These are phyloP conservation scores for Gynandropsis gynandra DNA, from an alignment of 345 rosid genomes.

Conservation along the genomic window DNA sequence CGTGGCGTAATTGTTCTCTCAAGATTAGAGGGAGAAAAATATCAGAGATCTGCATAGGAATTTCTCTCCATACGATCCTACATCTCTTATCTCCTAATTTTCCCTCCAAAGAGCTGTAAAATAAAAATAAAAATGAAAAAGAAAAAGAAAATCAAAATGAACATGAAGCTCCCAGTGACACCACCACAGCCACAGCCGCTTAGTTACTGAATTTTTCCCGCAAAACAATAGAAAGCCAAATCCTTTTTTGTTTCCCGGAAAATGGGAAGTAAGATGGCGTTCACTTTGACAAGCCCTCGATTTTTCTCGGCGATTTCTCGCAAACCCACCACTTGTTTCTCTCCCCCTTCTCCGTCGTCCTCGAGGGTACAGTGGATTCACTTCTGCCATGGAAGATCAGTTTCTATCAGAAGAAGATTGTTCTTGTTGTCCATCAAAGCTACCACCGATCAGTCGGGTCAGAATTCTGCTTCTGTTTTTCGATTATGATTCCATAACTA, in stretches of 20 bases:
- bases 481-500: background rate
- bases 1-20: slow-evolving; percentile 30
- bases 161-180: slow-evolving; percentile 21
- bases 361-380: slow-evolving; percentile 27
- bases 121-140: background rate
- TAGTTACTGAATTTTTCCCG: slow-evolving; percentile 1
- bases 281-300: slow-evolving; percentile 22
- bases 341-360: slow-evolving; percentile 2
- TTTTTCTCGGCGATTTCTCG: slow-evolving; percentile 20
- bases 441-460: slow-evolving; percentile 73
- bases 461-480: slow-evolving; percentile 9
- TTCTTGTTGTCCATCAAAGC: slow-evolving; percentile 50
- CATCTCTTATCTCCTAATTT: slow-evolving; percentile 24
- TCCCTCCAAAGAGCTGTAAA: slow-evolving; percentile 39
- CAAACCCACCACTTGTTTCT: slow-evolving; percentile 13
- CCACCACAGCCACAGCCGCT: slow-evolving; percentile 19
- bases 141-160: slow-evolving; percentile 8
- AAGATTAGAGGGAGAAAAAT: slow-evolving; percentile 9
- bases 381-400: slow-evolving; percentile 20
- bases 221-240: slow-evolving; percentile 20
- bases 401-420: slow-evolving; percentile 31
- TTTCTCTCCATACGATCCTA: slow-evolving; percentile 58
- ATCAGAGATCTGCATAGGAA: slow-evolving; percentile 23
- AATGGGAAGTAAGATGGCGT: slow-evolving; percentile 28
- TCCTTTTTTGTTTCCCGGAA: slow-evolving; percentile 11